Conservation (phyloP, 2,329 filamentous ascomycete species). For the Pseudogymnoascus sp. region DNA sequence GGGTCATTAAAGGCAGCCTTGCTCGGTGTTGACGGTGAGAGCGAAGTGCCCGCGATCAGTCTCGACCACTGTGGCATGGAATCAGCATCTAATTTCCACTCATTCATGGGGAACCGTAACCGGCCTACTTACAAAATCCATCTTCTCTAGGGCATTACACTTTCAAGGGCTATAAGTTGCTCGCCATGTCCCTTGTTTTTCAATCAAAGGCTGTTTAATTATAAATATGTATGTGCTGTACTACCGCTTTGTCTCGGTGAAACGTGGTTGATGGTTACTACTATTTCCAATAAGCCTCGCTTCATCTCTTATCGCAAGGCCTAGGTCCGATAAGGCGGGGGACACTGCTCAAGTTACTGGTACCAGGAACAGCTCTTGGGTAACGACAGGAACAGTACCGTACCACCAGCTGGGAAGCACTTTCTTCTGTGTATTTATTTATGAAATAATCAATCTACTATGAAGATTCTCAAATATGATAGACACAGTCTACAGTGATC, state of each 20-base stretch:
- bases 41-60: conserved; percentile 56
- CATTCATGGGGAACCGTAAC: not conserved
- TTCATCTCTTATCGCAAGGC: conserved; percentile 1
- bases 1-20: conserved; percentile 59
- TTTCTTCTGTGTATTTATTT: not conserved
- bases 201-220: not conserved
- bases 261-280: not conserved
- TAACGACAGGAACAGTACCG: not conserved
- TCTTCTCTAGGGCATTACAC: not conserved
- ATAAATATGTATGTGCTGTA: not conserved
- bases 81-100: conserved; percentile 10
- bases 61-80: conserved; percentile 53
- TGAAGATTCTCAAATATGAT: not conserved
- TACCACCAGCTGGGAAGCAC: not conserved
- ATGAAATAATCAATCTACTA: not conserved
- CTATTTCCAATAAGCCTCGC: conserved; percentile 8
- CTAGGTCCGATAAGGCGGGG: not conserved
- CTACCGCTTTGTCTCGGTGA: not conserved
- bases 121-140: conserved; percentile 8
- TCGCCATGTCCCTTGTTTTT: not conserved
- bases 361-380: not conserved
- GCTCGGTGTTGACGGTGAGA: conserved; percentile 48
- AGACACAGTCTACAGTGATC: not conserved
- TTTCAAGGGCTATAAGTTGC: not conserved
- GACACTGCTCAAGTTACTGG: not conserved